phyloP scores from a whole-genome alignment of 164 flowering plant species.

The Kalanchoe fedtschenkoi region DNA sequence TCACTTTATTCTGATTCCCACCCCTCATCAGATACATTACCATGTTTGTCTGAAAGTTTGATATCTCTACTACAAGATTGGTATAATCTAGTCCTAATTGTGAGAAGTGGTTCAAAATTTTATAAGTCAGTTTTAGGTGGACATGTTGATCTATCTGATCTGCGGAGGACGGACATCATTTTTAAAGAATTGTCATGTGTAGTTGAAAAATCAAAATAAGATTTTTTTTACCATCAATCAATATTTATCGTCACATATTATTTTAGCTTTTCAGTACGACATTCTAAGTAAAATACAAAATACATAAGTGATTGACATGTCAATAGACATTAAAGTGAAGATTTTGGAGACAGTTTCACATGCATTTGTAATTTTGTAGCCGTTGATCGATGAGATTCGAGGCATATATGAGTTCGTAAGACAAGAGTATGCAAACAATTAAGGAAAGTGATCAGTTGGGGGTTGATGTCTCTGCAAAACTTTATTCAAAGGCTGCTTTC shows the following conservation, averaged over 20 bases:
- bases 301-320: background rate
- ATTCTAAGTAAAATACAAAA: background rate
- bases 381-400: constrained; percentile 1
- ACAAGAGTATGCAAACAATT: background rate
- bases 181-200: too few species aligned
- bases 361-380: background rate
- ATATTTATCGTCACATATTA: too few species aligned
- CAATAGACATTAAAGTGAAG: background rate
- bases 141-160: too few species aligned
- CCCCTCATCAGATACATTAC: background rate
- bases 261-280: too few species aligned
- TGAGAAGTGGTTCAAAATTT: too few species aligned
- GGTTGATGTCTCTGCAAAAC: background rate
- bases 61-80: too few species aligned
- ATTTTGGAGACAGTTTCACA: constrained; percentile 1
- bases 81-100: too few species aligned
- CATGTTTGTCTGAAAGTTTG: background rate
- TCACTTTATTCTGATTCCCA: background rate
- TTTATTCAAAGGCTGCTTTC: background rate
- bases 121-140: too few species aligned
- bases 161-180: too few species aligned
- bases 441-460: background rate
- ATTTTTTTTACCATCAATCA: too few species aligned
- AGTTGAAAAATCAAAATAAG: too few species aligned
- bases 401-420: background rate